A percentile compares a stretch with the other conserved stretches of the same genome.
These are phyloP conservation scores for Blastomyces emzantsi DNA, from an alignment of 2,329 filamentous ascomycete species.

Conservation along the genomic window DNA sequence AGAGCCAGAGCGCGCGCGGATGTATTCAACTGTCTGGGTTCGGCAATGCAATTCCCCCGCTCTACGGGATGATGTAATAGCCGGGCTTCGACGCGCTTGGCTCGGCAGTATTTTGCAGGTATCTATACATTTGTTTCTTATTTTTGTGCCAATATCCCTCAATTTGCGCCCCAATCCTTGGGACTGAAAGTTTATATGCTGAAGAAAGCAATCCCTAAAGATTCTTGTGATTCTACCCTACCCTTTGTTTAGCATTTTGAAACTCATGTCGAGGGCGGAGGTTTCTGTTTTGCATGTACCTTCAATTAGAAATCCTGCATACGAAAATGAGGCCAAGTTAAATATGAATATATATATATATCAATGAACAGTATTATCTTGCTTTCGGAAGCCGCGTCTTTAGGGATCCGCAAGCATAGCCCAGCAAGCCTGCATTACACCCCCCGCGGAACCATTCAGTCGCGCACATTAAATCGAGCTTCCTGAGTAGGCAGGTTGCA, in stretches of 20 bases:
- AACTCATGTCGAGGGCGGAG: background rate
- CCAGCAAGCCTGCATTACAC: background rate
- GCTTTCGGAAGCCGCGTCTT: background rate
- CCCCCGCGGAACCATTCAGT: background rate
- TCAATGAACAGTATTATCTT: background rate
- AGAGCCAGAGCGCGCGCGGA: too few relatives aligned
- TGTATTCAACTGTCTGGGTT: too few relatives aligned
- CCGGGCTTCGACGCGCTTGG: too few relatives aligned
- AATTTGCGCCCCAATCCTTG: background rate
- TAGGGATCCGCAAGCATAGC: background rate
- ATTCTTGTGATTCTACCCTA: background rate
- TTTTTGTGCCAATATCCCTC: background rate
- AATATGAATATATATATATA: background rate
- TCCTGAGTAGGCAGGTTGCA: background rate
- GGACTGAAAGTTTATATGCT: background rate
- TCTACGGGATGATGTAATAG: slow-evolving; percentile 3
- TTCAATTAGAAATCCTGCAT: background rate
- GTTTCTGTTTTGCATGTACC: background rate
- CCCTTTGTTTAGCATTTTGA: too few relatives aligned
- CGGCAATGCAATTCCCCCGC: background rate
- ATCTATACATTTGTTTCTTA: background rate
- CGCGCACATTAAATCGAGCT: slow-evolving; percentile 3
- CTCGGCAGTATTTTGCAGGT: too few relatives aligned
- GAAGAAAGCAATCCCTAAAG: background rate
- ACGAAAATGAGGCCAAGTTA: background rate